These are phyloP conservation scores for Cystofilobasidium macerans DNA, from an alignment of 768 basidiomycete genomes.

Conservation along the genomic window DNA sequence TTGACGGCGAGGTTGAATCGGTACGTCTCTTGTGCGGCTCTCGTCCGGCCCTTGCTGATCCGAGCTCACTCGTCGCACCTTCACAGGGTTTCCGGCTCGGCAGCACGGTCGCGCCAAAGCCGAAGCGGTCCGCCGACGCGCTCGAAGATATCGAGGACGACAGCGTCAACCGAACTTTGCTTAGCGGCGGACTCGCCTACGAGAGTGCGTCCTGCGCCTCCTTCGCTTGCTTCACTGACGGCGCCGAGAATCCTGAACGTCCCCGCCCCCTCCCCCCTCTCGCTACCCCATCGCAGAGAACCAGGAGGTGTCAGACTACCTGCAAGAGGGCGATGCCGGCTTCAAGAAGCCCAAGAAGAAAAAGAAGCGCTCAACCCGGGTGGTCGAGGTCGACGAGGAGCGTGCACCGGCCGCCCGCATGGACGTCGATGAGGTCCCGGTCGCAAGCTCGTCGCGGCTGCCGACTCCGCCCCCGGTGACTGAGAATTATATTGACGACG, in stretches of 20 bases:
- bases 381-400: constrained; percentile 46
- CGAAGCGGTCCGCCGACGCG: constrained; percentile 38
- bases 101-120: constrained; percentile 33
- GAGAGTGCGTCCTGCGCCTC: constrained; percentile 51
- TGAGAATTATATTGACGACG: constrained; percentile 93
- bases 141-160: constrained; percentile 49
- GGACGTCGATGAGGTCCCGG: constrained; percentile 71
- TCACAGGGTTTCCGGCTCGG: constrained; percentile 78
- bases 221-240: background rate
- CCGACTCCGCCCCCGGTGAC: constrained; percentile 42
- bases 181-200: constrained; percentile 66
- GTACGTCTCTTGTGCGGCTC: constrained; percentile 39
- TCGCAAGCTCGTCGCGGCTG: constrained; percentile 36
- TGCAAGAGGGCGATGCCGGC: constrained; percentile 79
- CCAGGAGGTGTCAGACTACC: constrained; percentile 70
- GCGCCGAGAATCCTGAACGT: background rate
- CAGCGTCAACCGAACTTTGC: constrained; percentile 63
- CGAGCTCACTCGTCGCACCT: no score
- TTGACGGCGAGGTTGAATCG: constrained; percentile 61
- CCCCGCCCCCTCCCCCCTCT: background rate
- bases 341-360: constrained; percentile 98
- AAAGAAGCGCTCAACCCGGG: constrained; percentile 73
- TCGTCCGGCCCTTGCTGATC: background rate
- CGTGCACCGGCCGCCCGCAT: constrained; percentile 45
- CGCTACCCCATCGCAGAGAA: constrained; percentile 52